These are phyloP conservation scores for Serendipita sp. DNA, from an alignment of 768 basidiomycete genomes.

Conservation along the genomic window DNA sequence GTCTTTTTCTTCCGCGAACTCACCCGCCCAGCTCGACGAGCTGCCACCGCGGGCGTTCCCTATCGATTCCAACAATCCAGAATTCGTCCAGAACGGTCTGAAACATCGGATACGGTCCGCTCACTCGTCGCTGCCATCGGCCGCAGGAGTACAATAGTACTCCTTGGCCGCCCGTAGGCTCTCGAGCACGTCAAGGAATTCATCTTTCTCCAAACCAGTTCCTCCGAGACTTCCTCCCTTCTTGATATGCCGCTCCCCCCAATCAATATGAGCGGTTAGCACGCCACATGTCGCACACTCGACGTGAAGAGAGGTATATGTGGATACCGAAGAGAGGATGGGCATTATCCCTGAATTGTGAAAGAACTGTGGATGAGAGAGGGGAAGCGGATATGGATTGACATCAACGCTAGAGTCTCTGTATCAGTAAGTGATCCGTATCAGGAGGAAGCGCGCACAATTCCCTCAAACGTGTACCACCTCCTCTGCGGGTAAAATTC, in stretches of 20 bases:
- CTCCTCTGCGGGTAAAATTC: too few relatives aligned
- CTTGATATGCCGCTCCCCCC: neutral
- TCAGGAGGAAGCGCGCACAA: too few relatives aligned
- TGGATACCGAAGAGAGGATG: neutral
- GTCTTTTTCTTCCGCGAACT: too few relatives aligned
- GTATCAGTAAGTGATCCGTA: too few relatives aligned
- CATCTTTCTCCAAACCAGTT: neutral
- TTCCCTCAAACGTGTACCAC: too few relatives aligned
- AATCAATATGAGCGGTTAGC: neutral
- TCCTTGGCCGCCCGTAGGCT: neutral
- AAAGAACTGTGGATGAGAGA: conserved; percentile 1
- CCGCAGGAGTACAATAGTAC: too few relatives aligned
- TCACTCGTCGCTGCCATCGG: too few relatives aligned
- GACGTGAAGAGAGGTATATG: neutral
- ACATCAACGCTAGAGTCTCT: neutral
- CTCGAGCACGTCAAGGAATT: neutral
- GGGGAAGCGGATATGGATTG: conserved; percentile 1
- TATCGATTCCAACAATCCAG: too few relatives aligned
- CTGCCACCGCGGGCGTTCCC: too few relatives aligned
- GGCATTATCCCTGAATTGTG: neutral
- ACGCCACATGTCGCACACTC: neutral
- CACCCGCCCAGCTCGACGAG: too few relatives aligned
- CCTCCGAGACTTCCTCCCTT: neutral
- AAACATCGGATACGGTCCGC: too few relatives aligned
- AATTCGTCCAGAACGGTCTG: too few relatives aligned